Conservation (phyloP, 164 flowering plant genomes). For the Annona squamosa region DNA sequence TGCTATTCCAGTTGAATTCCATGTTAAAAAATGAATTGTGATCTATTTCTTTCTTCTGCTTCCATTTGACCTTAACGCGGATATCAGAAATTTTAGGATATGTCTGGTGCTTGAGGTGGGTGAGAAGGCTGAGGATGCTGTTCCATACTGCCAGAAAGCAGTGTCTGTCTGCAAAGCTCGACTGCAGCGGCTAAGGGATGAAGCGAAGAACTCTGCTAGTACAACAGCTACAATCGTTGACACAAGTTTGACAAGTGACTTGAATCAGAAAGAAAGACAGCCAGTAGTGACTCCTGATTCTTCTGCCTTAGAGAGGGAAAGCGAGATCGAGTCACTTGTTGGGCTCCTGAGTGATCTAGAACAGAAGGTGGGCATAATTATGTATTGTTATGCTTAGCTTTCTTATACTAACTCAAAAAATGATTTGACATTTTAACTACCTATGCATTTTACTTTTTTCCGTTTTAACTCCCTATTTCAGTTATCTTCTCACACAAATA, state of each 20-base stretch:
- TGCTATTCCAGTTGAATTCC: background rate
- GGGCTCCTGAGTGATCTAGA: constrained; percentile 66
- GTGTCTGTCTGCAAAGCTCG: constrained; percentile 69
- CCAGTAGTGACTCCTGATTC: constrained; percentile 28
- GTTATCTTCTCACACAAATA: no score
- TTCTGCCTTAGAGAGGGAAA: constrained; percentile 39
- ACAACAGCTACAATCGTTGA: constrained; percentile 22
- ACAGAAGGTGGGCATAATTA: constrained; percentile 54
- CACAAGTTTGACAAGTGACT: constrained; percentile 10
- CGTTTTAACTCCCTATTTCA: no score
- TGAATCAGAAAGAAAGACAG: constrained; percentile 19
- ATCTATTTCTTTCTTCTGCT: background rate
- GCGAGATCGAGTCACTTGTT: constrained; percentile 65
- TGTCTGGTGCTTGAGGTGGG: constrained; percentile 85
- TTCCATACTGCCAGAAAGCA: constrained; percentile 81
- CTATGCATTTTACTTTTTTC: no score
- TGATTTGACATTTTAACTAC: no score
- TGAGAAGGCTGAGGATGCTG: constrained; percentile 63
- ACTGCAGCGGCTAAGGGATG: constrained; percentile 28
- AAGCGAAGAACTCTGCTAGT: constrained; percentile 30
- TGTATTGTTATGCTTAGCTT: no score
- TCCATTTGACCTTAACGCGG: constrained; percentile 33
- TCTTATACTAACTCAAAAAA: no score
- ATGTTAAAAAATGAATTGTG: background rate
- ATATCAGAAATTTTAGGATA: constrained; percentile 72